phyloP scores from a whole-genome alignment of 371 early-diverging fungal genomes.

The Mortierella sp. region DNA sequence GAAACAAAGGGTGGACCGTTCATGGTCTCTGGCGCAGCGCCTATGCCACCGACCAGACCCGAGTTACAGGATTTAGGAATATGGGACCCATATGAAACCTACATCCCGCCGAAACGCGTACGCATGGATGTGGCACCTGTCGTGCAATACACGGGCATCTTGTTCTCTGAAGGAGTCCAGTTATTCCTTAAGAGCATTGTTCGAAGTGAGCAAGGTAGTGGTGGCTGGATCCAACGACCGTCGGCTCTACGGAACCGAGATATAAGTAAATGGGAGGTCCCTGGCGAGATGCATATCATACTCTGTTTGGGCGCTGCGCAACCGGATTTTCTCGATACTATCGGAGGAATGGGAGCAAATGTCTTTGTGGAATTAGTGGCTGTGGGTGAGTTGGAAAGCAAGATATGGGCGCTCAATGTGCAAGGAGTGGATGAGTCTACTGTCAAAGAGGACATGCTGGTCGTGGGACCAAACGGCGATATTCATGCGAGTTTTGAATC shows the following conservation, averaged over 20 bases:
- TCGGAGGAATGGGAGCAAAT: conserved; percentile 35
- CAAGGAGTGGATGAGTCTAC: conserved; percentile 5
- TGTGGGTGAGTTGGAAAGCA: conserved; percentile 23
- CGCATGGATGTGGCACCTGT: conserved; percentile 15
- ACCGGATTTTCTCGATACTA: background rate
- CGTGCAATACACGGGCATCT: conserved; percentile 27
- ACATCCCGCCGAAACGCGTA: conserved; percentile 8
- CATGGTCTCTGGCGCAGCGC: conserved; percentile 20
- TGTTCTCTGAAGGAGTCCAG: conserved; percentile 27
- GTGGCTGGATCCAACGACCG: conserved; percentile 13
- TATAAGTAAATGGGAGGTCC: conserved; percentile 16
- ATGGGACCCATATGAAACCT: conserved; percentile 31
- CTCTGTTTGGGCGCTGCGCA: conserved; percentile 27
- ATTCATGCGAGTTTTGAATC: background rate
- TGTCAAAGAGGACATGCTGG: background rate
- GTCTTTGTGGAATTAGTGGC: conserved; percentile 33
- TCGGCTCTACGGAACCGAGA: conserved; percentile 7
- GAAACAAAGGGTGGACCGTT: conserved; percentile 23
- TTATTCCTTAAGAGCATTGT: conserved; percentile 14
- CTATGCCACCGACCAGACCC: conserved; percentile 23
- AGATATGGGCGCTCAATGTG: conserved; percentile 38
- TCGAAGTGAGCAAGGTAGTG: background rate
- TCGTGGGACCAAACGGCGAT: conserved; percentile 18
- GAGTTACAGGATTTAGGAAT: conserved; percentile 16
- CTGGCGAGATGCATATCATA: conserved; percentile 21